Percentiles rank a stretch among this genome's conserved stretches.
Conservation (phyloP, 345 rosid genomes). For the Hibiscus mutabilis region DNA sequence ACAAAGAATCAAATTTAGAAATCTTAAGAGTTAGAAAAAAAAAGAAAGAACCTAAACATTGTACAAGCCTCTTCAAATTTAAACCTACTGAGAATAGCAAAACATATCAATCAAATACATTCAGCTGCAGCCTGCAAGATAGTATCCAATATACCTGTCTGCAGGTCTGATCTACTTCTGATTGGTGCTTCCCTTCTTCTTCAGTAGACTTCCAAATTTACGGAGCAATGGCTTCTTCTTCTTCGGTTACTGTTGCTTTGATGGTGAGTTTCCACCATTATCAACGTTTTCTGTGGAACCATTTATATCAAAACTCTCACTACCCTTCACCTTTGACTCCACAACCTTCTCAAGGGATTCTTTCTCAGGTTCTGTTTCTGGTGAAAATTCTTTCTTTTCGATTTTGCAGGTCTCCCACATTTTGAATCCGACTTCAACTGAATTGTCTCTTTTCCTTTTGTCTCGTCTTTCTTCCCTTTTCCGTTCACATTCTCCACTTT, state of each 20-base stretch:
- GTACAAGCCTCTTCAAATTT: constrained; percentile 35
- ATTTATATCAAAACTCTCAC: constrained; percentile 53
- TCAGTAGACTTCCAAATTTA: constrained; percentile 85
- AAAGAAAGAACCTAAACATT: constrained; percentile 14
- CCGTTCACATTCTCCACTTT: constrained; percentile 45
- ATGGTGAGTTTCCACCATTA: constrained; percentile 41
- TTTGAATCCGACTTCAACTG: constrained; percentile 69
- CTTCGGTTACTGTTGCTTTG: constrained; percentile 54
- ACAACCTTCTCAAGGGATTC: constrained; percentile 71
- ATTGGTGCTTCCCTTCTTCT: constrained; percentile 72
- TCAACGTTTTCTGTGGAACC: constrained; percentile 52
- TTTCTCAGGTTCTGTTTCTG: constrained; percentile 57
- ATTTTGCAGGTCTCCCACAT: constrained; percentile 99
- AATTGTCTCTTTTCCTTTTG: constrained; percentile 59
- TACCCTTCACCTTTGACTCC: constrained; percentile 52
- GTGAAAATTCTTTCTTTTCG: constrained; percentile 86
- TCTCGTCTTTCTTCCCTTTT: constrained; percentile 38
- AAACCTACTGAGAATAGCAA: constrained; percentile 28
- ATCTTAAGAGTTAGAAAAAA: not conserved
- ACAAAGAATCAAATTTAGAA: constrained; percentile 22
- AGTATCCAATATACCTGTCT: constrained; percentile 28
- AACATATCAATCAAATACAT: constrained; percentile 30
- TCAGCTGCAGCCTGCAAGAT: constrained; percentile 16
- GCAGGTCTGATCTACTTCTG: constrained; percentile 36
- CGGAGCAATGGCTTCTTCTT: constrained; percentile 85